Evolutionary conservation across 2,329 filamentous ascomycete genomes (phyloP).

Genomic region (Xylaria sp.): DNA sequence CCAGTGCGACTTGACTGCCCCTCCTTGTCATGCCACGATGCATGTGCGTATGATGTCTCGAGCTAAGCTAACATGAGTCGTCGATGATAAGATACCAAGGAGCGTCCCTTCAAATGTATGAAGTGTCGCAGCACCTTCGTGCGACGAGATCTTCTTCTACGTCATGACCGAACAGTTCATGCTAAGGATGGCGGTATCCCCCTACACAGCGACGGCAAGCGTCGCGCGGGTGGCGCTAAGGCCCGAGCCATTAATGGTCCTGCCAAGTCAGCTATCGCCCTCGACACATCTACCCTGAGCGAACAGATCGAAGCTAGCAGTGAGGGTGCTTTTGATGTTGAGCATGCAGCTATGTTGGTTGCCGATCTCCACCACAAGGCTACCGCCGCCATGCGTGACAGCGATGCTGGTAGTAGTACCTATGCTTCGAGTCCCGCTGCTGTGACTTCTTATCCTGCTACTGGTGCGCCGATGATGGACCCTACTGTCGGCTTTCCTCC

Average conservation of each 20-base stretch:
- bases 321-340: slow-evolving; percentile 89
- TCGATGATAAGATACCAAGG: slow-evolving; percentile 74
- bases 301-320: slow-evolving; percentile 90
- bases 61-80: slow-evolving; percentile 26
- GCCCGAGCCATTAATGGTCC: slow-evolving; percentile 57
- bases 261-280: slow-evolving; percentile 70
- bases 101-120: slow-evolving; percentile 96
- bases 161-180: slow-evolving; percentile 97
- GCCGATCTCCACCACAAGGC: slow-evolving; percentile 96
- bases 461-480: slow-evolving; percentile 68
- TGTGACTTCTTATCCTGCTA: slow-evolving; percentile 64
- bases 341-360: slow-evolving; percentile 97
- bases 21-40: slow-evolving; percentile 19
- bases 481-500: slow-evolving; percentile 70
- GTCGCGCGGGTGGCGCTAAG: slow-evolving; percentile 63
- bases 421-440: slow-evolving; percentile 51
- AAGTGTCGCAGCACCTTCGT: slow-evolving; percentile 99
- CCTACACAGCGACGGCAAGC: slow-evolving; percentile 89
- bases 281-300: slow-evolving; percentile 73
- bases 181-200: slow-evolving; percentile 95
- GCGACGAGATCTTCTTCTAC: slow-evolving; percentile 88
- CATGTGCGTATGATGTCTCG: slow-evolving; percentile 2
- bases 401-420: slow-evolving; percentile 42
- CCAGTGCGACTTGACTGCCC: slow-evolving; percentile 20
- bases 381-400: slow-evolving; percentile 62